These are phyloP conservation scores for Antarctomyces pellizariae DNA, from an alignment of 495 filamentous ascomycete genomes.

Conservation along the genomic window DNA sequence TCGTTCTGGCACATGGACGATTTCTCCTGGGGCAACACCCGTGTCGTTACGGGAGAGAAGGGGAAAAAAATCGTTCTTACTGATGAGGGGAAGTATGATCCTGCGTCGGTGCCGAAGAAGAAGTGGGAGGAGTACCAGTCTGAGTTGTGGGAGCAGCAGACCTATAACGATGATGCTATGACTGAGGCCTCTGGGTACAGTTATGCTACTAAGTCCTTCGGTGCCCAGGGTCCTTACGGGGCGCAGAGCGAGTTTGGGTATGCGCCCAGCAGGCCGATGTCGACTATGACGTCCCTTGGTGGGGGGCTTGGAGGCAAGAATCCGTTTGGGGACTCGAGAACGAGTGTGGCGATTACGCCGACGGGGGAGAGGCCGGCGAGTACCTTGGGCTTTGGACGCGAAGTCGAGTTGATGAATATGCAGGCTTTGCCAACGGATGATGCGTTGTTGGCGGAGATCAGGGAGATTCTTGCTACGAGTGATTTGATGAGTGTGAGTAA, in stretches of 20 bases:
- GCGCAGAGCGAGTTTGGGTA: slow-evolving; percentile 38
- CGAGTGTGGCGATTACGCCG: slow-evolving; percentile 71
- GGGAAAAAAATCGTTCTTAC: slow-evolving; percentile 82
- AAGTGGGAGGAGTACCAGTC: slow-evolving; percentile 98
- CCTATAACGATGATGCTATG: slow-evolving; percentile 51
- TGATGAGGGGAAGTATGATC: slow-evolving; percentile 97
- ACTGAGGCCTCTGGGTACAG: slow-evolving; percentile 84
- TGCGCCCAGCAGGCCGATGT: slow-evolving; percentile 44
- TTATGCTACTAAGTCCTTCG: slow-evolving; percentile 67
- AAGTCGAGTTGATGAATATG: slow-evolving; percentile 48
- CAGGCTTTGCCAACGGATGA: slow-evolving; percentile 64
- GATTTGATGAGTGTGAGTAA: slow-evolving; percentile 97
- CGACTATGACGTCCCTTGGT: too few relatives aligned
- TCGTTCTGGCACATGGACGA: slow-evolving; percentile 99
- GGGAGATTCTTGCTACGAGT: slow-evolving; percentile 71
- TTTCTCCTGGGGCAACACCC: slow-evolving; percentile 94
- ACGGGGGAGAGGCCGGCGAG: too few relatives aligned
- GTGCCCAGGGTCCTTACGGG: slow-evolving; percentile 24
- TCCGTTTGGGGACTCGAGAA: slow-evolving; percentile 29
- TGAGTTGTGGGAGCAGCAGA: slow-evolving; percentile 90
- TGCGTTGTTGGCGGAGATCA: slow-evolving; percentile 74
- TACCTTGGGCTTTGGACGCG: slow-evolving; percentile 26
- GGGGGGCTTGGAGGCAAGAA: slow-evolving; percentile 24
- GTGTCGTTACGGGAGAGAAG: slow-evolving; percentile 89
- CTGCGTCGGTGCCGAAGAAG: slow-evolving; percentile 77